phyloP scores from a whole-genome alignment of 495 filamentous ascomycete genomes.

The Aspergillus indologenus region DNA sequence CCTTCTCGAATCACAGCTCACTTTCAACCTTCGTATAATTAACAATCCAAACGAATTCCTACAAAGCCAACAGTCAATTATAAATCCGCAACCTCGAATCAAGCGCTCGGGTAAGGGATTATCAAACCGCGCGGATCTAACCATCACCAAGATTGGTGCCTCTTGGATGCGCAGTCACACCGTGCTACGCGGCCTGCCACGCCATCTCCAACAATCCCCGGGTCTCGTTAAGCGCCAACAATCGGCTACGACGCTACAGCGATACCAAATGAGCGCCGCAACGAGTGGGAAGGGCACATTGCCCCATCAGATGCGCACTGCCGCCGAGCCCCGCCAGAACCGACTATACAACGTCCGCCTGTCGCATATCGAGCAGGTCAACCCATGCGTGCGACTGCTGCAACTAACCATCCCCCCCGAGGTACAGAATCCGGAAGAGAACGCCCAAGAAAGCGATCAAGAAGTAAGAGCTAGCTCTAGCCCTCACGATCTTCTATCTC shows the following conservation, averaged over 20 bases:
- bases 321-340: slow-evolving; percentile 64
- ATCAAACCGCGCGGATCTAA: not conserved
- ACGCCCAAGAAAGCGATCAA: slow-evolving; percentile 10
- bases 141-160: not conserved
- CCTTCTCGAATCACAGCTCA: not conserved
- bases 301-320: slow-evolving; percentile 64
- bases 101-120: not conserved
- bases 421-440: slow-evolving; percentile 19
- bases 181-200: not conserved
- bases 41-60: no score
- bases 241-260: not conserved
- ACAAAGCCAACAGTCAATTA: not conserved
- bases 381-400: slow-evolving; percentile 48
- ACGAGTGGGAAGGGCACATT: slow-evolving; percentile 34
- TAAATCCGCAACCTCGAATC: not conserved
- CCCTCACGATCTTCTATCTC: slow-evolving; percentile 1
- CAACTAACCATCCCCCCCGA: slow-evolving; percentile 36
- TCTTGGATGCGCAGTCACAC: not conserved
- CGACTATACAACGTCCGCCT: slow-evolving; percentile 49
- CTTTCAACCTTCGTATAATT: not conserved
- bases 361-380: slow-evolving; percentile 46
- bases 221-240: not conserved
- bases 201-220: not conserved
- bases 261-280: slow-evolving; percentile 30
- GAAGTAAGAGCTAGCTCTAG: slow-evolving; percentile 25